Conservation (phyloP, 495 filamentous ascomycete genomes). For the Neurospora sp. region DNA sequence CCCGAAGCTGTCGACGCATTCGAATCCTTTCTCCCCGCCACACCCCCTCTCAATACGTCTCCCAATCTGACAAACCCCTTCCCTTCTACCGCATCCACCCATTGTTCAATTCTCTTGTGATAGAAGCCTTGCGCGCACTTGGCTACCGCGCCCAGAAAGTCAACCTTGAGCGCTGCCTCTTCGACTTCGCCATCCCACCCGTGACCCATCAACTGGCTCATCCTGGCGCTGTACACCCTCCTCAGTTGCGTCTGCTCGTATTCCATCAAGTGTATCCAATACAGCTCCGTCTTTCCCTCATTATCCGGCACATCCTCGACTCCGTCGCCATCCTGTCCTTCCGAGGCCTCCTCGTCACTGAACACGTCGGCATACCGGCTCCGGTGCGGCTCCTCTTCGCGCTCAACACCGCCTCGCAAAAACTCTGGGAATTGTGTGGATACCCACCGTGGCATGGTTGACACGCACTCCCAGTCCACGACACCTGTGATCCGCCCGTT, state of each 20-base stretch:
- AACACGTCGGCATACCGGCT: conserved; percentile 20
- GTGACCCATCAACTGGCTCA: conserved; percentile 12
- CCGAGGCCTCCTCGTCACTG: conserved; percentile 4
- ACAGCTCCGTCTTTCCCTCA: conserved; percentile 26
- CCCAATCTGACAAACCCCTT: conserved; percentile 16
- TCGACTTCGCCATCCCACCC: conserved; percentile 15
- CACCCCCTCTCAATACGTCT: conserved; percentile 18
- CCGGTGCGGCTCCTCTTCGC: conserved; percentile 22
- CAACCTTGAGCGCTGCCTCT: conserved; percentile 15
- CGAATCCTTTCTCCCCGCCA: neutral
- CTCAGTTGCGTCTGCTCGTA: conserved; percentile 26
- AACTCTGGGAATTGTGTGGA: conserved; percentile 37
- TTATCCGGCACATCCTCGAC: conserved; percentile 17
- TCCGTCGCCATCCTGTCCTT: conserved; percentile 3
- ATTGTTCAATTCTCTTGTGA: conserved; percentile 19
- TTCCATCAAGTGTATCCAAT: conserved; percentile 29
- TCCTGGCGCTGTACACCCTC: conserved; percentile 19
- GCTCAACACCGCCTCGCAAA: conserved; percentile 16
- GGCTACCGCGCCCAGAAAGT: conserved; percentile 14
- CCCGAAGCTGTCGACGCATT: neutral
- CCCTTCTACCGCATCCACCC: conserved; percentile 17
- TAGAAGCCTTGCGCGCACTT: conserved; percentile 17
- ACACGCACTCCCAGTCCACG: conserved; percentile 45
- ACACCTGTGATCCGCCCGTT: conserved; percentile 34
- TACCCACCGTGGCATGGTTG: conserved; percentile 37